phyloP scores from a whole-genome alignment of 257 asterid genomes.

The Solanum pinnatisectum region DNA sequence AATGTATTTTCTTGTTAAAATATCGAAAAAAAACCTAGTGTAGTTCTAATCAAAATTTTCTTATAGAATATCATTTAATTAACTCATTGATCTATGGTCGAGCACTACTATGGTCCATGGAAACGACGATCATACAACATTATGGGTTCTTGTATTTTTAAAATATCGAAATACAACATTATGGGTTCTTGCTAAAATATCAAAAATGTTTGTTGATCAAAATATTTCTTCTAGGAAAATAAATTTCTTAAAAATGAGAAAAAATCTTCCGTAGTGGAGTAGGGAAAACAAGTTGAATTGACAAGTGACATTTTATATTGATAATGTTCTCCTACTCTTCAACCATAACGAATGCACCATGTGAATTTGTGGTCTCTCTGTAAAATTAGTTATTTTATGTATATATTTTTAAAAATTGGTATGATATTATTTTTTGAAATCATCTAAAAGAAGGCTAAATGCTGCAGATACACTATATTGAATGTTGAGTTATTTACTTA shows the following conservation, averaged over 20 bases:
- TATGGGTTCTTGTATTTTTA: background rate
- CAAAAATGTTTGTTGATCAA: too few species aligned
- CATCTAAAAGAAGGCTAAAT: too few species aligned
- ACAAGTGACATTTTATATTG: background rate
- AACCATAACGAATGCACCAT: fast-evolving
- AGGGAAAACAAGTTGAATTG: background rate
- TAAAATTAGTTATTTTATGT: background rate
- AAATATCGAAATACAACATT: background rate
- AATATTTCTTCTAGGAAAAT: too few species aligned
- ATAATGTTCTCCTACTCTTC: too few species aligned
- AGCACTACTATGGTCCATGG: background rate
- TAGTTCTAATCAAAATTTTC: background rate
- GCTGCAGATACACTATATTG: too few species aligned
- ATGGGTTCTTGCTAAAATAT: too few species aligned
- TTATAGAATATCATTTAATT: background rate
- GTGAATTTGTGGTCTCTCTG: background rate
- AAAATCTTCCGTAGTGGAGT: fast-evolving
- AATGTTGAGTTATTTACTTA: too few species aligned
- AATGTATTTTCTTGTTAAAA: background rate
- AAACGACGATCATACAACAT: background rate
- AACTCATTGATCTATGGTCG: background rate
- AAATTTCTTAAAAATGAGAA: background rate
- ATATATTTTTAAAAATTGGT: too few species aligned
- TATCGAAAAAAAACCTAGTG: background rate
- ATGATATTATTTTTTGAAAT: too few species aligned